These are phyloP conservation scores for Calonectria pseudoturangicola DNA, from an alignment of 2,329 filamentous ascomycete genomes.

Conservation along the genomic window DNA sequence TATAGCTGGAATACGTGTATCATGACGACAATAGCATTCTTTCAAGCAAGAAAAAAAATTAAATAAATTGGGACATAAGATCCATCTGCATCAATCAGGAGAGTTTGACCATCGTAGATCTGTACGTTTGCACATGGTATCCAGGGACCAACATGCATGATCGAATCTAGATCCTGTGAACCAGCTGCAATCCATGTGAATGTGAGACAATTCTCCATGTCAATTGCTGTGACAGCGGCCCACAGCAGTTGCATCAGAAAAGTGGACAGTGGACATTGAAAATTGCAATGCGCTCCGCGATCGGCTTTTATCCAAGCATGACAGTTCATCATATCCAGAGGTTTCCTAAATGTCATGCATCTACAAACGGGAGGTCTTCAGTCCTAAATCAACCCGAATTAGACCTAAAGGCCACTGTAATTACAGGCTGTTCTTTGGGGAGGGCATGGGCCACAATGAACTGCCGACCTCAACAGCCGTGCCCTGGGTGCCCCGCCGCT, in stretches of 20 bases:
- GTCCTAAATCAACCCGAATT: neutral
- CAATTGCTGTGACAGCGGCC: neutral
- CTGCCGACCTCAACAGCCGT: slow-evolving; percentile 32
- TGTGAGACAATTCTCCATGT: neutral
- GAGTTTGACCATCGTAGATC: neutral
- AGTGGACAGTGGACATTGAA: slow-evolving; percentile 2
- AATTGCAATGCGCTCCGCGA: neutral
- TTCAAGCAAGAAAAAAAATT: neutral
- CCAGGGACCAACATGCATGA: slow-evolving; percentile 9
- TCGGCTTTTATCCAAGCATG: neutral
- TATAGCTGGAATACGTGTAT: neutral
- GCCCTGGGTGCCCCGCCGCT: neutral
- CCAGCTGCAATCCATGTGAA: neutral
- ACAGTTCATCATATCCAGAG: neutral
- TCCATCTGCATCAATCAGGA: neutral
- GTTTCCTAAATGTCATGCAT: neutral
- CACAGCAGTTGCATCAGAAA: slow-evolving; percentile 5
- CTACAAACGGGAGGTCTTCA: slow-evolving; percentile 9
- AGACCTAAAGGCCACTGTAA: neutral
- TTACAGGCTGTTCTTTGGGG: neutral
- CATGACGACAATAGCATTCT: slow-evolving; percentile 9
- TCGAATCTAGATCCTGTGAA: slow-evolving; percentile 16
- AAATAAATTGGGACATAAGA: neutral
- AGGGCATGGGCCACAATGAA: neutral
- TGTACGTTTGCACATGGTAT: slow-evolving; percentile 9